A percentile compares a stretch with the other conserved stretches of the same genome.
These are phyloP conservation scores for Teratosphaeria epicoccoides DNA, from an alignment of 2,329 filamentous ascomycete genomes.

Conservation along the genomic window DNA sequence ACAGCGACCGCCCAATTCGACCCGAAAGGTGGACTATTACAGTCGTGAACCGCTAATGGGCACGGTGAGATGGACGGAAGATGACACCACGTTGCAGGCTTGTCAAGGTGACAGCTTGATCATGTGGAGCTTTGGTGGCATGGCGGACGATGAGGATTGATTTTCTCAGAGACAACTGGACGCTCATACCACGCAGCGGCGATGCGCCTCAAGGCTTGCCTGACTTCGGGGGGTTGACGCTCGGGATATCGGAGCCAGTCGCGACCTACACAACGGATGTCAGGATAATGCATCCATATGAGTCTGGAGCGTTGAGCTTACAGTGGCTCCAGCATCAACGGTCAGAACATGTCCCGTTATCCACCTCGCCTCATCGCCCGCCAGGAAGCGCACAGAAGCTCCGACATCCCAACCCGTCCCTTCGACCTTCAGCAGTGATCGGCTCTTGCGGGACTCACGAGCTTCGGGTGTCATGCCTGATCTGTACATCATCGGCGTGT, in stretches of 20 bases:
- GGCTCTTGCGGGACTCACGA: constrained; percentile 38
- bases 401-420: constrained; percentile 46
- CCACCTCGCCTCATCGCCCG: constrained; percentile 43
- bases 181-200: background rate
- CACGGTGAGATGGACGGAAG: constrained; percentile 12
- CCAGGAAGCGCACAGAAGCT: constrained; percentile 42
- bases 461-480: constrained; percentile 41
- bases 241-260: background rate
- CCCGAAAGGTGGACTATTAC: background rate
- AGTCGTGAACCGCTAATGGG: constrained; percentile 2
- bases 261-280: background rate
- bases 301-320: constrained; percentile 3
- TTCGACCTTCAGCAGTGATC: constrained; percentile 43
- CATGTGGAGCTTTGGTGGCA: constrained; percentile 9
- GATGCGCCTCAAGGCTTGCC: background rate
- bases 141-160: background rate
- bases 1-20: background rate
- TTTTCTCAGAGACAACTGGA: background rate
- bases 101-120: constrained; percentile 11
- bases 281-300: background rate
- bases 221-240: background rate
- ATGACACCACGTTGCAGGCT: constrained; percentile 13
- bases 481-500: constrained; percentile 46
- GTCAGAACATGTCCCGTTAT: constrained; percentile 39
- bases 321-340: constrained; percentile 39